A percentile compares a stretch with the other conserved stretches of the same genome.
phyloP scores from a whole-genome alignment of 768 basidiomycete species.

The Crassisporium funariophilum region DNA sequence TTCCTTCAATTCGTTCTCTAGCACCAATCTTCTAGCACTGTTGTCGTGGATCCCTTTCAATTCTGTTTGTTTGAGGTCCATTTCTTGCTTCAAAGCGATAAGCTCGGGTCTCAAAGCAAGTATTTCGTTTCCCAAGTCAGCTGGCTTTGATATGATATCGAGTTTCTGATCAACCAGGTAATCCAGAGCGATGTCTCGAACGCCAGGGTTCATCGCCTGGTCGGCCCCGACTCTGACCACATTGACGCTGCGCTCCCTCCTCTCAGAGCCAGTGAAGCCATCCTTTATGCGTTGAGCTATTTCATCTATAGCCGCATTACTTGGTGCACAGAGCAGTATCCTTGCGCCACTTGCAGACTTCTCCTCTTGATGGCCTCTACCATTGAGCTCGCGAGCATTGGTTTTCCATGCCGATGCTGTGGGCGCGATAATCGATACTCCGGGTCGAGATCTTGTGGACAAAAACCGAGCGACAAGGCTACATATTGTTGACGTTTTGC shows the following conservation, averaged over 20 bases:
- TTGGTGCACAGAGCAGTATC: constrained; percentile 92
- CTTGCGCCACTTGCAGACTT: constrained; percentile 48
- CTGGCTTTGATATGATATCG: constrained; percentile 39
- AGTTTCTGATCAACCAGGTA: constrained; percentile 79
- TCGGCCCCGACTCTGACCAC: constrained; percentile 91
- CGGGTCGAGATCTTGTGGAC: constrained; percentile 59
- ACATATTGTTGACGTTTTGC: constrained; percentile 97
- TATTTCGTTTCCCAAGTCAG: constrained; percentile 62
- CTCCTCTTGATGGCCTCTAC: too few species aligned
- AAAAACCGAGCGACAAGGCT: constrained; percentile 88
- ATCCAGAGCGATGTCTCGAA: constrained; percentile 87
- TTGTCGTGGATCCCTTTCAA: constrained; percentile 59
- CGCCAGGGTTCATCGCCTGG: constrained; percentile 70
- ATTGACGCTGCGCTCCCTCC: constrained; percentile 58
- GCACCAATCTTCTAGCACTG: constrained; percentile 45
- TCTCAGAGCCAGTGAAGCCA: constrained; percentile 62
- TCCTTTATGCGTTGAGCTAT: constrained; percentile 86
- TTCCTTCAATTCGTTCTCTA: constrained; percentile 71
- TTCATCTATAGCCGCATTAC: constrained; percentile 98
- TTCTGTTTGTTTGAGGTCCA: constrained; percentile 62
- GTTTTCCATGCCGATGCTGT: constrained; percentile 31
- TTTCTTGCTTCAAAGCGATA: constrained; percentile 62
- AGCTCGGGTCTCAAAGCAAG: constrained; percentile 64
- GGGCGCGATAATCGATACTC: constrained; percentile 54
- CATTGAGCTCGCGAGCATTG: too few species aligned